A percentile compares a stretch with the other conserved stretches of the same genome.
These are phyloP conservation scores for Collybia nuda DNA, from an alignment of 768 basidiomycete species.

Conservation along the genomic window DNA sequence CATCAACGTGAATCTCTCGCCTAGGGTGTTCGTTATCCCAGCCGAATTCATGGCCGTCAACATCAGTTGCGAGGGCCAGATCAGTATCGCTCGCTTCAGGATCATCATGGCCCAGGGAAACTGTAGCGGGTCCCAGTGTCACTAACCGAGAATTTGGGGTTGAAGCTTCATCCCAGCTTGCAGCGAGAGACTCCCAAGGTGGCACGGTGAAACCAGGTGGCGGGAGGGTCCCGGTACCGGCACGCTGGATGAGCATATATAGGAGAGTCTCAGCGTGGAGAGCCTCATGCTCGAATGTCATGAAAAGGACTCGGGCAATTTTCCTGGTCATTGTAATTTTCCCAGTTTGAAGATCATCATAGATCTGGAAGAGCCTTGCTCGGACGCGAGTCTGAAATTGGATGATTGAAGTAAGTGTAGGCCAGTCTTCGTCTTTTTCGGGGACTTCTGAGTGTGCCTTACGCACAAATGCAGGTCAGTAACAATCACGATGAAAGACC, in stretches of 20 bases:
- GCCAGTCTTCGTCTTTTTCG: conserved; percentile 81
- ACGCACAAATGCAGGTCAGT: background rate
- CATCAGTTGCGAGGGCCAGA: conserved; percentile 29
- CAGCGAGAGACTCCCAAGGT: conserved; percentile 58
- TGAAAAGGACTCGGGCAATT: conserved; percentile 79
- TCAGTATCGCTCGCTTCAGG: conserved; percentile 63
- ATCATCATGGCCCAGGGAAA: conserved; percentile 85
- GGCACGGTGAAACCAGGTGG: conserved; percentile 77
- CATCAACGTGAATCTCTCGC: conserved; percentile 53
- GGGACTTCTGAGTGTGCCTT: conserved; percentile 93
- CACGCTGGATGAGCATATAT: conserved; percentile 90
- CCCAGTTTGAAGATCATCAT: conserved; percentile 61
- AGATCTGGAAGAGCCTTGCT: conserved; percentile 66
- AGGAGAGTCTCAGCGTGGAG: conserved; percentile 90
- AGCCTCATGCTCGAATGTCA: conserved; percentile 91
- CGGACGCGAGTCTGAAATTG: conserved; percentile 80
- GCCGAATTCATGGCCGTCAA: conserved; percentile 70
- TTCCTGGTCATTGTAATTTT: conserved; percentile 58
- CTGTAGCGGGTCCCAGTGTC: conserved; percentile 53
- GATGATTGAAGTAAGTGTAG: conserved; percentile 64
- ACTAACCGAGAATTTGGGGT: conserved; percentile 43
- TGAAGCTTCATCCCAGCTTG: conserved; percentile 49
- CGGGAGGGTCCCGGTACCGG: conserved; percentile 75
- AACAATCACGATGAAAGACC: background rate
- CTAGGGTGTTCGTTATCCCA: conserved; percentile 94